Evolutionary conservation across 2,329 filamentous ascomycete genomes (phyloP), one percentile per base, ranked within the genome.

Genomic region (Sporothrix curviconia): DNA sequence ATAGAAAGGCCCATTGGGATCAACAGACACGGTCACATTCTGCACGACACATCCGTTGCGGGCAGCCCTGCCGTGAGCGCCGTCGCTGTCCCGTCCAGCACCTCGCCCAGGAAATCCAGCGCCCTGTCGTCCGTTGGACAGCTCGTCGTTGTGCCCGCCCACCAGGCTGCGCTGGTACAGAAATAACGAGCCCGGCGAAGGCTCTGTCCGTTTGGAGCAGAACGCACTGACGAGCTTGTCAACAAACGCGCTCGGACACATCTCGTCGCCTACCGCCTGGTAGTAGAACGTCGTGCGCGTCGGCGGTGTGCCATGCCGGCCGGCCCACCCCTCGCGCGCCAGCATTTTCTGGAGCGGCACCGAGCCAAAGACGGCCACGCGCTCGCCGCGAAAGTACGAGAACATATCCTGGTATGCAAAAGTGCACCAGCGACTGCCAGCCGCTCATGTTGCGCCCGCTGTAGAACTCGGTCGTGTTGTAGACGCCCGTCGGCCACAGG

Each of bases 191-290:
- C 24, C 11, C 8, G 43, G n/a, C 25, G 25, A 19, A 15, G n/a
- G 19, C 30, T 17, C 15, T 17, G 43, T 22, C 2, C 75, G 74
- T 6, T 64, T 66, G 1, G 53, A 60, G 55, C 75, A 79, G 58
- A 73, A 76, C 17, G 64, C 62, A 0, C 67, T 44, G 1, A 76
- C 66, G 19, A 77, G 61, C 0, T 56, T 64, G 56, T 77, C 74
- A 3, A 71, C 76, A 22, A 72, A 70, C 5, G 61, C 65, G 15
- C 74, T 65, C 4, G 66, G 64, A 22, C 68, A 72, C 55, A 77
- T 64, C 60, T 77, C 70, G 55, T 79, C 76, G 7, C 66, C 51
- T 36, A 72, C 67, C 0, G 74, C 71, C 58, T 79, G 76, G 66
- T 78, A 77, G 3, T 75, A 67, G 50, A 74, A 73, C 3, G 77